A percentile compares a stretch with the other conserved stretches of the same genome.
phyloP scores from a whole-genome alignment of 202 grass and related monocot species.

The Alloteropsis angusta region DNA sequence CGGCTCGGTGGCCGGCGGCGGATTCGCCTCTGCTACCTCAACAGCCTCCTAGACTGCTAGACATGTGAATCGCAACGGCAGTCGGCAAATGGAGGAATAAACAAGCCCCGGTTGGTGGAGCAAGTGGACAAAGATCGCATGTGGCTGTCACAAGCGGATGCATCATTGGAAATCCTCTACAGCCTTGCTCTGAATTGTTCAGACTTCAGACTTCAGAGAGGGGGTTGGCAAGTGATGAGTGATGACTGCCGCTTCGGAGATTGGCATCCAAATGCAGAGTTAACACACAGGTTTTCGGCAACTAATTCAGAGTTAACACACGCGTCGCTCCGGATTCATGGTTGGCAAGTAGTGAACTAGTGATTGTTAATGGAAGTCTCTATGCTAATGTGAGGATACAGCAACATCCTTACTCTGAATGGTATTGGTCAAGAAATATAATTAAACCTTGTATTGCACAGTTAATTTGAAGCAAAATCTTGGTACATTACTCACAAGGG shows the following conservation, averaged over 20 bases:
- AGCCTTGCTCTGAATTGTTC: background rate
- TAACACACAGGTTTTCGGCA: background rate
- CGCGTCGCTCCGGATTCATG: no score
- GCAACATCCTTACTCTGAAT: background rate
- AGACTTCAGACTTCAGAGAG: background rate
- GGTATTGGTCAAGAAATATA: background rate
- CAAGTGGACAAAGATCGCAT: constrained; percentile 20
- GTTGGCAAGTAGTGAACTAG: no score
- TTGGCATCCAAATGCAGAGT: background rate
- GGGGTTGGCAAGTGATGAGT: background rate
- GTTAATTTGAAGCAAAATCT: no score
- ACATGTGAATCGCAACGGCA: background rate
- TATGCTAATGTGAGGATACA: background rate
- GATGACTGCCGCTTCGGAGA: background rate
- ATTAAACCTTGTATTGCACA: no score
- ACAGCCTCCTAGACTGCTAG: constrained; percentile 11
- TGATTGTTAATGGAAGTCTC: background rate
- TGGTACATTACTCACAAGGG: background rate
- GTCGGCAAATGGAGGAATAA: constrained; percentile 15
- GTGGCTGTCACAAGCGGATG: constrained; percentile 12
- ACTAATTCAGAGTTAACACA: no score
- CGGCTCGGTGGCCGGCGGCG: background rate
- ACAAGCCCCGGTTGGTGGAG: constrained; percentile 10
- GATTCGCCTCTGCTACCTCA: background rate
- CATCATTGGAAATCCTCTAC: background rate